phyloP scores from a whole-genome alignment of 345 rosid species.

The Turnera subulata region DNA sequence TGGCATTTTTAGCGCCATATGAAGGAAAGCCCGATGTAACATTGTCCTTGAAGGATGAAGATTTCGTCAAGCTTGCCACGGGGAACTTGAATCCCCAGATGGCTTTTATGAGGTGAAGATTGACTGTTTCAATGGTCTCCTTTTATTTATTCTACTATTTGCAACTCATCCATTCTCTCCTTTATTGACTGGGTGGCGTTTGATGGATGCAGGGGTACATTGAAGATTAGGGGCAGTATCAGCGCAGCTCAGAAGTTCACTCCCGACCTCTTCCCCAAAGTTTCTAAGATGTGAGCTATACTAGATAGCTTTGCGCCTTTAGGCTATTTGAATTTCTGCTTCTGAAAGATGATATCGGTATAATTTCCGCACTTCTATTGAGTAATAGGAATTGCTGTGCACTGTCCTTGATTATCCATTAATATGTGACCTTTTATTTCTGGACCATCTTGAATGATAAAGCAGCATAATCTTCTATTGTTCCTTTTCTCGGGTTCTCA shows the following conservation, averaged over 20 bases:
- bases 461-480: no score
- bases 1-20: conserved; percentile 45
- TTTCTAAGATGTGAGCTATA: conserved; percentile 66
- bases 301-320: not conserved
- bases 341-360: no score
- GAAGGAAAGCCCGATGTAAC: conserved; percentile 91
- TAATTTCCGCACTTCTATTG: no score
- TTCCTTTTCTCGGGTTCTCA: no score
- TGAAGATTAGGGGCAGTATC: conserved; percentile 95
- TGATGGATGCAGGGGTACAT: conserved; percentile 62
- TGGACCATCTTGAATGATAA: no score
- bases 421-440: no score
- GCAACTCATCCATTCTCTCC: not conserved
- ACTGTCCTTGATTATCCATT: no score
- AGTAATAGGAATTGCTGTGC: no score
- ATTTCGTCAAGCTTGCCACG: conserved; percentile 80
- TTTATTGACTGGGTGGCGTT: not conserved
- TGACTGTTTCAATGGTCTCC: not conserved
- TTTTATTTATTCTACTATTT: not conserved
- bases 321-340: no score
- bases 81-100: conserved; percentile 95
- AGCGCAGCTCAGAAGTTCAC: conserved; percentile 94
- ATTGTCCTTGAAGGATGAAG: conserved; percentile 83
- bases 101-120: conserved; percentile 79
- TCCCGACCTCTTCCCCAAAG: conserved; percentile 97